These are phyloP conservation scores for Staphylotrichum longicolle DNA, from an alignment of 495 filamentous ascomycete species.

Conservation along the genomic window DNA sequence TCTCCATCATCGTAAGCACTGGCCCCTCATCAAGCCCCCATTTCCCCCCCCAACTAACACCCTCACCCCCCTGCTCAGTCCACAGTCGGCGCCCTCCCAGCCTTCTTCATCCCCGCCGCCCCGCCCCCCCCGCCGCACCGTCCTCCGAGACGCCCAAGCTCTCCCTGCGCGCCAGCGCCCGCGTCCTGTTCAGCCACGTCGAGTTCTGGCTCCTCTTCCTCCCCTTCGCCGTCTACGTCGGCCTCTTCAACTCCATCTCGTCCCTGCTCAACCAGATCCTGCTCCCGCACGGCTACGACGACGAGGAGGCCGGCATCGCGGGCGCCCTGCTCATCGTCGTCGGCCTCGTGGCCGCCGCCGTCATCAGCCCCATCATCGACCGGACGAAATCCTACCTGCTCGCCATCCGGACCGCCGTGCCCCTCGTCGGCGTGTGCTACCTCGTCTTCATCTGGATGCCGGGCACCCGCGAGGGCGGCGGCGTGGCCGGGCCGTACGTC, in stretches of 20 bases:
- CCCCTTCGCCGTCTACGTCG: constrained; percentile 81
- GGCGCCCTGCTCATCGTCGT: constrained; percentile 89
- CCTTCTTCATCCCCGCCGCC: constrained; percentile 76
- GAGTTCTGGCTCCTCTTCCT: constrained; percentile 76
- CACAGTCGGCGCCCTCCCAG: constrained; percentile 69
- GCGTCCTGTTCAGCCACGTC: constrained; percentile 46
- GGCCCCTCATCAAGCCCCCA: neutral
- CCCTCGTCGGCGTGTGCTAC: constrained; percentile 69
- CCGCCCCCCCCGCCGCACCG: constrained; percentile 66
- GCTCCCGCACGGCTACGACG: constrained; percentile 72
- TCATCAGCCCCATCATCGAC: constrained; percentile 79
- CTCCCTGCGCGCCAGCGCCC: constrained; percentile 51
- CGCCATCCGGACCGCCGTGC: constrained; percentile 71
- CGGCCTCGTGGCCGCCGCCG: constrained; percentile 72
- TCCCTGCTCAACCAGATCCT: constrained; percentile 89
- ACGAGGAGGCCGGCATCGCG: constrained; percentile 82
- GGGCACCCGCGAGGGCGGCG: constrained; percentile 48
- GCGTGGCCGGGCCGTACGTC: constrained; percentile 67
- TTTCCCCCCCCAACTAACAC: constrained; percentile 16
- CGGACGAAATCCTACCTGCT: constrained; percentile 74
- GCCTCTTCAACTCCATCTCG: constrained; percentile 88
- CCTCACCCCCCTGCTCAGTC: constrained; percentile 46
- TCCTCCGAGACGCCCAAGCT: constrained; percentile 49
- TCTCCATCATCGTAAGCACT: constrained; percentile 71
- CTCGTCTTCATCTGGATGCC: constrained; percentile 82